Conservation (phyloP, 345 rosid species). For the Hibiscus mutabilis region DNA sequence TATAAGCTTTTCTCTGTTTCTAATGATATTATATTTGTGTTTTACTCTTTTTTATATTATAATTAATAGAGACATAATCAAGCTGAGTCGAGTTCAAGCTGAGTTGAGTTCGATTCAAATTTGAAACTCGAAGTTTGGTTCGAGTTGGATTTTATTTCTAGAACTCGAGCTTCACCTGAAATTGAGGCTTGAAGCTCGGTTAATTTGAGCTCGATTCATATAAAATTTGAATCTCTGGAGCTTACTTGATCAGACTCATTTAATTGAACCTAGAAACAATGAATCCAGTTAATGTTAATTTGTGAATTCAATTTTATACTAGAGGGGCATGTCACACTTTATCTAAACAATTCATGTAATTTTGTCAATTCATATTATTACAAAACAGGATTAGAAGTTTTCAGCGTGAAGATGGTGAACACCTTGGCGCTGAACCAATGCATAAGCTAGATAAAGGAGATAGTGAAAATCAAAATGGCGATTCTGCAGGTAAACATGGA, state of each 20-base stretch:
- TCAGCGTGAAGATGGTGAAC: constrained; percentile 25
- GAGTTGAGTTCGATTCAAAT: neutral
- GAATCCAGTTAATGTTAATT: neutral
- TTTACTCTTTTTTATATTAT: neutral
- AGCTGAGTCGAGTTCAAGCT: neutral
- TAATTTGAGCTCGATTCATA: neutral
- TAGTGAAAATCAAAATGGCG: constrained; percentile 8
- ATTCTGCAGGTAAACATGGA: constrained; percentile 1
- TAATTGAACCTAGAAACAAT: neutral
- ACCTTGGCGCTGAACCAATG: constrained; percentile 21
- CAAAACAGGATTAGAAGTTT: constrained; percentile 38
- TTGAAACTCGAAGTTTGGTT: neutral
- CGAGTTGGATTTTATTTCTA: too few relatives aligned
- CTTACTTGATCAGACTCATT: neutral
- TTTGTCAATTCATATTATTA: constrained; percentile 6
- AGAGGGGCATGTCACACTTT: neutral
- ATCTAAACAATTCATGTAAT: neutral
- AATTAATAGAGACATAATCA: neutral
- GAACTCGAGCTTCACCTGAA: neutral
- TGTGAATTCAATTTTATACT: too few relatives aligned
- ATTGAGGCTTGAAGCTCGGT: neutral
- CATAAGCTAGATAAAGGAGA: constrained; percentile 24
- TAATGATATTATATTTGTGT: neutral
- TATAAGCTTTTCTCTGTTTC: neutral
- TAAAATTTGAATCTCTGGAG: neutral